phyloP scores from a whole-genome alignment of 106 monocot species.

The Cymbidium sinense region DNA sequence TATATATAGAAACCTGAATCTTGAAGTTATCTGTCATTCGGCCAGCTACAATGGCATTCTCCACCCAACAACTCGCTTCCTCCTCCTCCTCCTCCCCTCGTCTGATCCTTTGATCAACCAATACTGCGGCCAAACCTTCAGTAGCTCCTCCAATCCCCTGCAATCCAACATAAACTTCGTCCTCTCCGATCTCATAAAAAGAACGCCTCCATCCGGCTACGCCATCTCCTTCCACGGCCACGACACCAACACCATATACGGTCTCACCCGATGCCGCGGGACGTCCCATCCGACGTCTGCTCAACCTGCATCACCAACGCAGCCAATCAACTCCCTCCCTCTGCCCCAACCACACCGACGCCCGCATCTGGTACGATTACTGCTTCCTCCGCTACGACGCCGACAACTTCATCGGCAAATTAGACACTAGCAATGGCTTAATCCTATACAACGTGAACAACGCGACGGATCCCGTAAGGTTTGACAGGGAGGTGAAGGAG shows the following conservation, averaged over 20 bases:
- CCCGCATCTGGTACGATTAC: constrained; percentile 28
- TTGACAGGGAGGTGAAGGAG: not conserved
- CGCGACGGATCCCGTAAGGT: not conserved
- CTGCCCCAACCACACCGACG: constrained; percentile 24
- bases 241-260: constrained; percentile 13
- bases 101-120: too few species aligned
- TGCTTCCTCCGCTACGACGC: constrained; percentile 30
- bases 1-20: too few species aligned
- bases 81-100: too few species aligned
- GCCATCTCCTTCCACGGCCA: constrained; percentile 11
- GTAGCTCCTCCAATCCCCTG: not conserved
- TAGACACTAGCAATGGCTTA: not conserved
- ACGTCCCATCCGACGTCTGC: constrained; percentile 13
- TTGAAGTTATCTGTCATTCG: too few species aligned
- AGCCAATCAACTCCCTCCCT: constrained; percentile 6
- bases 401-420: not conserved
- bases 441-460: not conserved
- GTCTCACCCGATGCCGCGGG: constrained; percentile 39
- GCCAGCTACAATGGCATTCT: too few species aligned
- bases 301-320: constrained; percentile 21
- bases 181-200: constrained; percentile 15
- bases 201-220: constrained; percentile 16
- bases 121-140: too few species aligned
- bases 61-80: too few species aligned
- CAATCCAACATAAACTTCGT: constrained; percentile 3